A percentile compares a stretch with the other conserved stretches of the same genome.
phyloP scores from a whole-genome alignment of 495 filamentous ascomycete genomes.

The Penicillium coffeae region DNA sequence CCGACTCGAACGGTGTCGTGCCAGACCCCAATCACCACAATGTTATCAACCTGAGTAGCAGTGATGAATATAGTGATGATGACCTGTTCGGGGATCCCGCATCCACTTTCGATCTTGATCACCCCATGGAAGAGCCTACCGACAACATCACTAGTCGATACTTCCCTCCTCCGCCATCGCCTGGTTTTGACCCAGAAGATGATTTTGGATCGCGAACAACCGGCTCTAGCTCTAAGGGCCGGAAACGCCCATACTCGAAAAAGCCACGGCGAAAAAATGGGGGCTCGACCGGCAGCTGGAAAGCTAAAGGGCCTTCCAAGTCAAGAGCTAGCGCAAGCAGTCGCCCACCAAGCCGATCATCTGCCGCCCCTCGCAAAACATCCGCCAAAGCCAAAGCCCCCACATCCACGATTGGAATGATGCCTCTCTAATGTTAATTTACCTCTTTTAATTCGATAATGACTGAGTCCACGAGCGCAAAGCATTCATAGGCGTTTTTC shows the following conservation, averaged over 20 bases:
- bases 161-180: conserved; percentile 35
- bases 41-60: conserved; percentile 64
- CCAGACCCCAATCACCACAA: conserved; percentile 57
- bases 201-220: conserved; percentile 19
- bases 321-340: conserved; percentile 22
- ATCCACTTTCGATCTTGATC: conserved; percentile 32
- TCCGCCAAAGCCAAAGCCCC: conserved; percentile 27
- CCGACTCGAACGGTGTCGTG: conserved; percentile 43
- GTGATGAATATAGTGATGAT: conserved; percentile 55
- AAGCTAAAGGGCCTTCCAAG: conserved; percentile 22
- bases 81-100: conserved; percentile 39
- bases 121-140: conserved; percentile 16
- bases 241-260: conserved; percentile 28
- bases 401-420: conserved; percentile 42
- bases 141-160: conserved; percentile 41
- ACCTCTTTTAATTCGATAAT: conserved; percentile 14
- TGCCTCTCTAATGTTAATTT: conserved; percentile 37
- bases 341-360: conserved; percentile 22
- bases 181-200: conserved; percentile 21
- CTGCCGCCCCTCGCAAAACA: conserved; percentile 23
- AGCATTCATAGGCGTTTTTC: conserved; percentile 24
- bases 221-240: conserved; percentile 19
- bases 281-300: conserved; percentile 19
- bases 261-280: conserved; percentile 29
- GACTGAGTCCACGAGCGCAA: conserved; percentile 16